Evolutionary conservation across 192 early-diverging fungal species (phyloP).

Genomic region (Dissophora globulifera): DNA sequence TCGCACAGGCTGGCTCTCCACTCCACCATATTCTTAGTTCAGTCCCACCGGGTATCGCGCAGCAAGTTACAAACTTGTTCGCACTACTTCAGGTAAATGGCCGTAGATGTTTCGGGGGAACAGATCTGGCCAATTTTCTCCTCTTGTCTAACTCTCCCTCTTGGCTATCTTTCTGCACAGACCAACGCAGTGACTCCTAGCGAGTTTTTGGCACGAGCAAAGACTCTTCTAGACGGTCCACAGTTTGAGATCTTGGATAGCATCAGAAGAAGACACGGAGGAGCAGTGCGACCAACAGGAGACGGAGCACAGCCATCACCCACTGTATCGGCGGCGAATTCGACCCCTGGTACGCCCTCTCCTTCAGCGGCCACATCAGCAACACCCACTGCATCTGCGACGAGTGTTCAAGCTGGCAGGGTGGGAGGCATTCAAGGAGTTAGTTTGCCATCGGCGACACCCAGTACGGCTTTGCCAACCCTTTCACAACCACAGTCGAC

Average conservation of each 20-base stretch:
- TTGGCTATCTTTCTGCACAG: conserved; percentile 15
- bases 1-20: conserved; percentile 38
- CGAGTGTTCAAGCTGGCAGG: not conserved
- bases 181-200: conserved; percentile 54
- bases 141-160: not conserved
- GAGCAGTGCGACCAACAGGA: not conserved
- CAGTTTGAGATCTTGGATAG: conserved; percentile 59
- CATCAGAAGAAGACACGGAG: conserved; percentile 53
- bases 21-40: conserved; percentile 35
- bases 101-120: not conserved
- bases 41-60: conserved; percentile 12
- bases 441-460: not conserved
- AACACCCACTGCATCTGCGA: not conserved
- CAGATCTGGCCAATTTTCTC: too few species aligned
- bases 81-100: conserved; percentile 27
- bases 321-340: not conserved
- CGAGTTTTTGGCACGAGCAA: conserved; percentile 54
- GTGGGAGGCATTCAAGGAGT: not conserved
- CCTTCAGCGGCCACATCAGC: conserved; percentile 7
- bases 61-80: conserved; percentile 34
- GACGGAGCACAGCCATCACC: not conserved
- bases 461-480: conserved; percentile 13
- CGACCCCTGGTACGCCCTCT: not conserved
- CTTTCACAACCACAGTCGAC: not conserved
- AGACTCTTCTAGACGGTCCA: conserved; percentile 49